A percentile compares a stretch with the other conserved stretches of the same genome.
These are phyloP conservation scores for Scedosporium boydii DNA, from an alignment of 2,329 filamentous ascomycete genomes.

Conservation along the genomic window DNA sequence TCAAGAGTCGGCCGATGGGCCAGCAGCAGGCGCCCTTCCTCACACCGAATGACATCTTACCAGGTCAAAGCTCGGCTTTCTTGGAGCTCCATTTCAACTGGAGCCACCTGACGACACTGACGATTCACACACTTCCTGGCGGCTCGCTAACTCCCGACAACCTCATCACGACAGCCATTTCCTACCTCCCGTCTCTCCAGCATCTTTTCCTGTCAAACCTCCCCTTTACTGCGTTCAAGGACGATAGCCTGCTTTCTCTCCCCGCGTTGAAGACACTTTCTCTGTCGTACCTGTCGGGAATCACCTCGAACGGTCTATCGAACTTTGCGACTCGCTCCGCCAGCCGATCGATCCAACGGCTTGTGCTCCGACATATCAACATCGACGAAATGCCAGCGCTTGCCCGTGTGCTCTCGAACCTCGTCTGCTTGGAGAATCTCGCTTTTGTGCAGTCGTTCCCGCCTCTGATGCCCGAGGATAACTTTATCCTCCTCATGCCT, in stretches of 20 bases:
- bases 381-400: constrained; percentile 47
- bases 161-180: constrained; percentile 40
- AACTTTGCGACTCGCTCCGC: constrained; percentile 41
- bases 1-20: background rate
- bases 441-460: constrained; percentile 44
- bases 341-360: constrained; percentile 33
- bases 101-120: constrained; percentile 44
- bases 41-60: constrained; percentile 20
- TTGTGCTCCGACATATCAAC: constrained; percentile 47
- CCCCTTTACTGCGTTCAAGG: constrained; percentile 45
- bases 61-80: constrained; percentile 31
- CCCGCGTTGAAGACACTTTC: constrained; percentile 46
- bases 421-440: constrained; percentile 38
- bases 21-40: constrained; percentile 11
- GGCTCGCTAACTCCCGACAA: constrained; percentile 43
- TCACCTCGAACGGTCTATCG: constrained; percentile 47
- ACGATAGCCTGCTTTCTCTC: constrained; percentile 43
- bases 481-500: constrained; percentile 52
- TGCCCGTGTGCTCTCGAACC: constrained; percentile 48
- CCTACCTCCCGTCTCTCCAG: constrained; percentile 42
- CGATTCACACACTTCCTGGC: constrained; percentile 49
- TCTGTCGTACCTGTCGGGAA: constrained; percentile 44
- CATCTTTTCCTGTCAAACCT: constrained; percentile 51
- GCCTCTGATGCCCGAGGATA: constrained; percentile 44
- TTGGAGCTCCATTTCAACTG: constrained; percentile 44